Conservation (phyloP, 495 filamentous ascomycete genomes). For the Tuber magnatum region DNA sequence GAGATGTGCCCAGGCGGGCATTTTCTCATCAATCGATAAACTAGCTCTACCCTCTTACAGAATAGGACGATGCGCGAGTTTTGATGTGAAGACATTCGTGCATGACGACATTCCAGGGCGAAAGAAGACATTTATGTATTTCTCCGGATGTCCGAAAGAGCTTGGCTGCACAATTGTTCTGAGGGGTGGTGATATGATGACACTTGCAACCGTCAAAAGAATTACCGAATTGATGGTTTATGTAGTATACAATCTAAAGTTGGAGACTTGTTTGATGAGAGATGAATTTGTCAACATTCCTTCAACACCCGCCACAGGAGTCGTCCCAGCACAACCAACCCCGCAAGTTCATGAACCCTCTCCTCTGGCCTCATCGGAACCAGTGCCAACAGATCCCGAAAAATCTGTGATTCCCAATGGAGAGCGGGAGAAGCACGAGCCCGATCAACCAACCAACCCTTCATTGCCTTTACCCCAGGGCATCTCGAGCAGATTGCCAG, state of each 20-base stretch:
- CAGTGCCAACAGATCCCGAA: conserved; percentile 8
- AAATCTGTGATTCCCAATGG: conserved; percentile 2
- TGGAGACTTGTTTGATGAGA: conserved; percentile 92
- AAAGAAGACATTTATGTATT: conserved; percentile 91
- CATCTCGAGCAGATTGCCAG: conserved; percentile 40
- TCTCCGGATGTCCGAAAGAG: conserved; percentile 86
- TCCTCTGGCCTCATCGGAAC: background rate
- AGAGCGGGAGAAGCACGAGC: conserved; percentile 11
- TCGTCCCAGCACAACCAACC: conserved; percentile 10
- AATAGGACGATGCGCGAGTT: conserved; percentile 71
- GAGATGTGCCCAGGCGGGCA: conserved; percentile 77
- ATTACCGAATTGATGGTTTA: conserved; percentile 99
- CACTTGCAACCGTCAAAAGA: conserved; percentile 71
- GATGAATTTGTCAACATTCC: conserved; percentile 91
- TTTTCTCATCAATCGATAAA: conserved; percentile 94
- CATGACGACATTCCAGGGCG: conserved; percentile 60
- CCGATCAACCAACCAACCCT: conserved; percentile 30
- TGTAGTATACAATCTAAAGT: conserved; percentile 93
- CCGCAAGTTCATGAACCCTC: conserved; percentile 4
- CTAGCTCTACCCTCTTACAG: conserved; percentile 71
- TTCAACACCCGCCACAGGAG: conserved; percentile 46
- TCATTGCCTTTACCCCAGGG: conserved; percentile 41
- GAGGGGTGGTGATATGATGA: conserved; percentile 65
- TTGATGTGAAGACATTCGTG: conserved; percentile 92
- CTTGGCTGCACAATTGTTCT: conserved; percentile 95